phyloP scores from a whole-genome alignment of 257 asterid species.

The Solanum bulbocastanum region DNA sequence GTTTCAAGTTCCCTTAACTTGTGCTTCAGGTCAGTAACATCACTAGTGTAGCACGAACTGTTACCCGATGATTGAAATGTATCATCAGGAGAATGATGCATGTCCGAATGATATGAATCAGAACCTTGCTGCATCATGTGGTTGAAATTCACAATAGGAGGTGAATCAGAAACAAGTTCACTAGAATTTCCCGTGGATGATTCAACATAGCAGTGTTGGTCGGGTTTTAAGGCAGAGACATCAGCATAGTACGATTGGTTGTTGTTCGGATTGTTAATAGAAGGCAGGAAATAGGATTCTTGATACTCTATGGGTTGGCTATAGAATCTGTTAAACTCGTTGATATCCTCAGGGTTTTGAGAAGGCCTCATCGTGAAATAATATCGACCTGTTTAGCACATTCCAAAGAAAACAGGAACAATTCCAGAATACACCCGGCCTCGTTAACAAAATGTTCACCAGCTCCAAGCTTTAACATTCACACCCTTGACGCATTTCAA shows the following conservation, averaged over 20 bases:
- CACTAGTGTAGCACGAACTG: conserved; percentile 3
- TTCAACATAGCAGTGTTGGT: background rate
- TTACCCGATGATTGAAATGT: background rate
- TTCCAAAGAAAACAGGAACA: background rate
- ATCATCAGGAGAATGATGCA: conserved; percentile 8
- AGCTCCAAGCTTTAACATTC: background rate
- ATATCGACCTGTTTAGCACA: background rate
- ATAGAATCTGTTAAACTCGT: background rate
- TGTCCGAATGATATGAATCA: background rate
- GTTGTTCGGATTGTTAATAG: background rate
- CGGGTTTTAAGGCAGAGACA: background rate
- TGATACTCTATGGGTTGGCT: background rate
- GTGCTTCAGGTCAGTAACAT: conserved; percentile 8
- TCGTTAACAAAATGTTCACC: background rate
- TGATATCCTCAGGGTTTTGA: conserved; percentile 1
- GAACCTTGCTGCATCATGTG: conserved; percentile 4
- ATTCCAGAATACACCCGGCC: background rate
- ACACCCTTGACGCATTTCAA: background rate
- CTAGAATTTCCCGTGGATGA: background rate
- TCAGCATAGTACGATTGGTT: conserved; percentile 1
- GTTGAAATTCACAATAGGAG: conserved; percentile 5
- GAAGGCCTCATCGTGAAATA: conserved; percentile 8
- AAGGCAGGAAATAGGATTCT: conserved; percentile 1
- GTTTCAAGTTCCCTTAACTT: conserved; percentile 12
- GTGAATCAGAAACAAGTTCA: background rate